Evolutionary conservation across 2,329 filamentous ascomycete genomes (phyloP).

Genomic region (Aaosphaeria pasadenensis): DNA sequence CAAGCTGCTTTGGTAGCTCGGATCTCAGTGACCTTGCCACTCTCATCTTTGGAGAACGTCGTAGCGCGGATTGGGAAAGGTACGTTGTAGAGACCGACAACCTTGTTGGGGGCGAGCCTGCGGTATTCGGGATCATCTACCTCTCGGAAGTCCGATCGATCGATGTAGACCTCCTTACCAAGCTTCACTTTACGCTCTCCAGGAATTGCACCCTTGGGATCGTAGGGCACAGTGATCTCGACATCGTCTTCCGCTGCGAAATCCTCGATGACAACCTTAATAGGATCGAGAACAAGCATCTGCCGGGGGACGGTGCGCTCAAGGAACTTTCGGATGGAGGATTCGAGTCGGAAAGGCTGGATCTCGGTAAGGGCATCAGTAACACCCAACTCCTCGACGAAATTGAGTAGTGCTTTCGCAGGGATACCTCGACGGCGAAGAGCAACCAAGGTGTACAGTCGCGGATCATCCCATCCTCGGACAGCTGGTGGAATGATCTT

Average conservation of each 20-base stretch:
- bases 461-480: conserved; percentile 85
- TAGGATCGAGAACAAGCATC: conserved; percentile 84
- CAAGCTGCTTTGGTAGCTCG: conserved; percentile 58
- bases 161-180: conserved; percentile 80
- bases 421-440: conserved; percentile 83
- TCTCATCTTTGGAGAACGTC: conserved; percentile 64
- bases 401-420: conserved; percentile 82
- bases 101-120: conserved; percentile 71
- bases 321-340: conserved; percentile 79
- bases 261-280: conserved; percentile 79
- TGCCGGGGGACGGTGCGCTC: conserved; percentile 84
- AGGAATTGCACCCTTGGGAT: conserved; percentile 66
- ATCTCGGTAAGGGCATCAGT: conserved; percentile 80
- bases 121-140: conserved; percentile 72
- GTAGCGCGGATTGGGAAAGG: conserved; percentile 68
- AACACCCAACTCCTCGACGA: conserved; percentile 87
- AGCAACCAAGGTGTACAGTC: conserved; percentile 82
- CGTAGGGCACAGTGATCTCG: conserved; percentile 72
- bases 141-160: conserved; percentile 74
- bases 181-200: conserved; percentile 59
- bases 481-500: conserved; percentile 55
- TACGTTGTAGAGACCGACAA: conserved; percentile 69
- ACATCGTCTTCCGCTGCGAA: conserved; percentile 65
- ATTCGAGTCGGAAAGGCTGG: conserved; percentile 78
- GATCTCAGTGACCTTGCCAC: conserved; percentile 65